These are phyloP conservation scores for Perkinsus marinus DNA, from an alignment of 169 alveolate genomes.

Conservation along the genomic window DNA sequence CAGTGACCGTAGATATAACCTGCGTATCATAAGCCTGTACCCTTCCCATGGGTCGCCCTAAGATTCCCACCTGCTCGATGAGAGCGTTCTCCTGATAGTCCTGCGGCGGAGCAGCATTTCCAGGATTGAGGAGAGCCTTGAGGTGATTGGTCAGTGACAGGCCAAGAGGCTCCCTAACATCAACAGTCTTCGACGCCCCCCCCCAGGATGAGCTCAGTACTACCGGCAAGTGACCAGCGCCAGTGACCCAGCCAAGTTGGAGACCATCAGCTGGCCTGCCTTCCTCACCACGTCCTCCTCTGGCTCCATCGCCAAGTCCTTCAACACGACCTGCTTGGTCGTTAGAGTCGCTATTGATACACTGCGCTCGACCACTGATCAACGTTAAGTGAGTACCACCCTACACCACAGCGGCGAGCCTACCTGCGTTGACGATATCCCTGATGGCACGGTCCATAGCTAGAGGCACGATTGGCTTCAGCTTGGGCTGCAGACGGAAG, in stretches of 20 bases:
- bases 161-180: slow-evolving; percentile 64
- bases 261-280: slow-evolving; percentile 79
- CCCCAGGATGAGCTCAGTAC: slow-evolving; percentile 55
- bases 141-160: slow-evolving; percentile 43
- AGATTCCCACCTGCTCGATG: slow-evolving; percentile 14
- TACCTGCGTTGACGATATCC: slow-evolving; percentile 66
- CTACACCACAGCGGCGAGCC: not conserved
- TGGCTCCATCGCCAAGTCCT: slow-evolving; percentile 87
- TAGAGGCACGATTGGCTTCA: slow-evolving; percentile 73
- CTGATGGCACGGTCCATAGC: slow-evolving; percentile 86
- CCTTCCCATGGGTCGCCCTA: not conserved
- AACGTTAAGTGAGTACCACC: not conserved
- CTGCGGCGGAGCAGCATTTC: not conserved
- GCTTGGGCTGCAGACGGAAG: slow-evolving; percentile 53
- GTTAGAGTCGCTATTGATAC: slow-evolving; percentile 87
- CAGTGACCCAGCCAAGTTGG: slow-evolving; percentile 80
- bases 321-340: slow-evolving; percentile 82
- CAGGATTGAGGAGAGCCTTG: slow-evolving; percentile 14
- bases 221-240: slow-evolving; percentile 80
- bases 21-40: not conserved
- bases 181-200: slow-evolving; percentile 59
- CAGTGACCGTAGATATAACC: not conserved
- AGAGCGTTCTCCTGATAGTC: slow-evolving; percentile 38
- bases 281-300: slow-evolving; percentile 70
- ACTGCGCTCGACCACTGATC: slow-evolving; percentile 62